Base-by-base conservation (phyloP, 2,329 filamentous ascomycete genomes). In the Arthrocladium fulminans region DNA sequence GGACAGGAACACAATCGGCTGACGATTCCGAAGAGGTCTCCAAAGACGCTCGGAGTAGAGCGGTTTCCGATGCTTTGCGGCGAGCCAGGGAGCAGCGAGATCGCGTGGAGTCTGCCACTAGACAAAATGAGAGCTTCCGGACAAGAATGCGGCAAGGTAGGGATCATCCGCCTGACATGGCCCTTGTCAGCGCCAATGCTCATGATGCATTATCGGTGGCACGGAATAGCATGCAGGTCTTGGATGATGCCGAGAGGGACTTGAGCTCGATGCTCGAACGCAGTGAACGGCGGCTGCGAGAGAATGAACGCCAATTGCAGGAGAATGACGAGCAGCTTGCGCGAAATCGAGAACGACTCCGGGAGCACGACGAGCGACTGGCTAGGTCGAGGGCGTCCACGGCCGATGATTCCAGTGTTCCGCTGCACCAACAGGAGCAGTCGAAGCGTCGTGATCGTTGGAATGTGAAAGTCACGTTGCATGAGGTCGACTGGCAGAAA, bases 381-480 rank as follows among this genome's bases (percentile, higher is more conserved):
- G 32, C 32, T 35, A 35, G 7, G 13, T n/a, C 17, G 32, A 7
- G 32, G n/a, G 17, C 7, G 6, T n/a, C 17, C 32, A 35, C 32
- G 13, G 4, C 7, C 6, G 17, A 35, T 35, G 32, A 35, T 9
- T 15, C 17, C 6, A 15, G 32, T 7, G 13, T 5, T 15, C 32
- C 6, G 13, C 32, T 15, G 17, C 32, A 3, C n/a, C 39, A 25
- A 15, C 39, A 24, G 24, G 19, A 23, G 10, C 22, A 24, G 8
- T 3, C 20, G 15, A 25, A 39, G n/a, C 15, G n/a, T 19, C 10
- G 27, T 27, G 44, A 47, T 17, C 25, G 13, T 6, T 84, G 81
- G 81, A 80, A 80, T 5, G 81, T 84, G 25, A 80, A 79, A 52
- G 80, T 84, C 46, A 80, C 74, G 2, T 75, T 84, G 32, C 79